These are phyloP conservation scores for Dimargaris cristalligena DNA, from an alignment of 192 early-diverging fungal species.

Conservation along the genomic window DNA sequence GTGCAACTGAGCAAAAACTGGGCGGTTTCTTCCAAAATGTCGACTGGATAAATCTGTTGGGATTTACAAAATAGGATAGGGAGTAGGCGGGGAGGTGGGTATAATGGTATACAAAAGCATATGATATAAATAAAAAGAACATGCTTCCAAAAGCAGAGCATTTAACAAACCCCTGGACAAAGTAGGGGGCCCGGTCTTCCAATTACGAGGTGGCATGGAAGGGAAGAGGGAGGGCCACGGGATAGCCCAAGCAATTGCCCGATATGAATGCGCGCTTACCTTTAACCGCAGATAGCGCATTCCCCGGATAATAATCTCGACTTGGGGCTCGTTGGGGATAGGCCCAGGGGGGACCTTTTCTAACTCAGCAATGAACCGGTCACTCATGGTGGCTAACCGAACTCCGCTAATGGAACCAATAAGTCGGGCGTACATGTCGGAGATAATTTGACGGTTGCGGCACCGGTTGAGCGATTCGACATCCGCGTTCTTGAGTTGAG, in stretches of 20 bases:
- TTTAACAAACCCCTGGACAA: too few species aligned
- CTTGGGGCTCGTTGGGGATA: slow-evolving; percentile 50
- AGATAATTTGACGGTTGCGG: slow-evolving; percentile 68
- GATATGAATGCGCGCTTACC: too few species aligned
- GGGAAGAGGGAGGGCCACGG: too few species aligned
- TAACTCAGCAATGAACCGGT: slow-evolving; percentile 81
- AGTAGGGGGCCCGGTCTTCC: too few species aligned
- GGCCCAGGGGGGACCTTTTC: slow-evolving; percentile 46
- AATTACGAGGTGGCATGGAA: too few species aligned
- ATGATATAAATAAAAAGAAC: too few species aligned
- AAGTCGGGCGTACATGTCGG: slow-evolving; percentile 82
- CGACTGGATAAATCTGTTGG: slow-evolving; percentile 87
- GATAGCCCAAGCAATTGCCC: too few species aligned
- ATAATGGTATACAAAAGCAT: too few species aligned
- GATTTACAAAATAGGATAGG: too few species aligned
- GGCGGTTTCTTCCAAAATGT: slow-evolving; percentile 81
- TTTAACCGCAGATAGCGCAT: slow-evolving; percentile 87
- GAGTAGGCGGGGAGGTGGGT: too few species aligned
- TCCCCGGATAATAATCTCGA: slow-evolving; percentile 69
- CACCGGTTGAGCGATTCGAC: slow-evolving; percentile 55
- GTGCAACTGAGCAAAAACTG: slow-evolving; percentile 86
- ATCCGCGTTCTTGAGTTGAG: slow-evolving; percentile 69
- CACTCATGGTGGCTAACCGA: slow-evolving; percentile 82
- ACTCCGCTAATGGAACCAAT: slow-evolving; percentile 81
- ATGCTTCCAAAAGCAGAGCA: too few species aligned